phyloP scores from a whole-genome alignment of 805 yeast genomes.

The Scheffersomyces stipitis region DNA sequence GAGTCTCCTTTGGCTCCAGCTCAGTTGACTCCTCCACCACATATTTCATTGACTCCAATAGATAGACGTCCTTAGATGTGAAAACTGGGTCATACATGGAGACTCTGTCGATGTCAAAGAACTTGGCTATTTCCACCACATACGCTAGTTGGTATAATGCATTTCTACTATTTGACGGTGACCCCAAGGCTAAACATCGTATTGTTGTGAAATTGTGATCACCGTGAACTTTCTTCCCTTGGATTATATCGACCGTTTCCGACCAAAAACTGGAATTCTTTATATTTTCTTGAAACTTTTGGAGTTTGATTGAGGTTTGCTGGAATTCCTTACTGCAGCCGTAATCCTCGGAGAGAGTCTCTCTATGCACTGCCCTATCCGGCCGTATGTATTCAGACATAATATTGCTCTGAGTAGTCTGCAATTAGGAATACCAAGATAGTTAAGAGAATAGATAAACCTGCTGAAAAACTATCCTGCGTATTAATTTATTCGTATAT shows the following conservation, averaged over 20 bases:
- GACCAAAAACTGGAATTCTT: no score
- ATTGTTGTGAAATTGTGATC: slow-evolving; percentile 36
- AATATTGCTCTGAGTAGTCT: no score
- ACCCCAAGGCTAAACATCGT: slow-evolving; percentile 73
- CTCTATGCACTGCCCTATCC: background rate
- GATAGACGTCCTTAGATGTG: slow-evolving; percentile 39
- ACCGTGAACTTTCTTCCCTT: no score
- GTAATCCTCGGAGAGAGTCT: background rate
- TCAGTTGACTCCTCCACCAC: slow-evolving; percentile 15
- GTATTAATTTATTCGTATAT: no score
- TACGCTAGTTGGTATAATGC: slow-evolving; percentile 70
- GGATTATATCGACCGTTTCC: no score
- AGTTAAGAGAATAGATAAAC: no score
- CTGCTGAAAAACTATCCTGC: no score
- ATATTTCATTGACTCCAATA: slow-evolving; percentile 17
- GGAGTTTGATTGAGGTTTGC: background rate
- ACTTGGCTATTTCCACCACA: slow-evolving; percentile 40
- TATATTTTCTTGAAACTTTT: background rate
- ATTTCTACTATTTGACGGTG: slow-evolving; percentile 55
- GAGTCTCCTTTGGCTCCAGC: slow-evolving; percentile 11
- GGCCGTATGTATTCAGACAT: background rate
- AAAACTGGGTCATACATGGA: slow-evolving; percentile 70
- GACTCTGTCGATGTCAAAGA: slow-evolving; percentile 21
- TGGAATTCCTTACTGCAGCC: background rate
- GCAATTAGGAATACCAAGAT: no score